These are phyloP conservation scores for Vaccinium myrtillus DNA, from an alignment of 148 eudicot species.

Conservation along the genomic window DNA sequence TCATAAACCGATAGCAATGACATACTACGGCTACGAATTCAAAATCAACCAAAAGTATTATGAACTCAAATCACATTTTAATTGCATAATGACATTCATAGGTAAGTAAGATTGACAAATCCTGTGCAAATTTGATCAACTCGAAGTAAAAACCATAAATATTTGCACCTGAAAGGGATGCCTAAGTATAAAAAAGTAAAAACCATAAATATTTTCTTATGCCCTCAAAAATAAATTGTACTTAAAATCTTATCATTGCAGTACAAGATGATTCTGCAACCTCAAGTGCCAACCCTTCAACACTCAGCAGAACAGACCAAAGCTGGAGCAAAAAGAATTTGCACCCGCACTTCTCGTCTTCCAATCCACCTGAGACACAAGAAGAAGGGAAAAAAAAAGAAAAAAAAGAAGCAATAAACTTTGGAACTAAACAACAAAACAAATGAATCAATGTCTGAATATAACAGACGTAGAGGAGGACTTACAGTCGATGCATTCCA, in stretches of 20 bases:
- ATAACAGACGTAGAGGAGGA: not conserved
- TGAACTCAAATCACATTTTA: not conserved
- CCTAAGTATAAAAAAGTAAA: not conserved
- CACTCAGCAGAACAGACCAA: not conserved
- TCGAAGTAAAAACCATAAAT: not conserved
- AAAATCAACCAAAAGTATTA: not conserved
- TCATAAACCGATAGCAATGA: not conserved
- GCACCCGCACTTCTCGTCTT: not conserved
- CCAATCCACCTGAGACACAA: not conserved
- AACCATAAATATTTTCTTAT: not conserved
- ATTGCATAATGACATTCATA: not conserved
- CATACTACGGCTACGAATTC: not conserved
- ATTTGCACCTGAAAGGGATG: not conserved
- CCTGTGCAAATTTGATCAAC: not conserved
- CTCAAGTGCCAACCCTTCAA: not conserved
- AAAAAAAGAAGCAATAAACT: not conserved
- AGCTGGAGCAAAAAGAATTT: not conserved
- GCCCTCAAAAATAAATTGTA: not conserved
- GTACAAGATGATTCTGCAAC: not conserved
- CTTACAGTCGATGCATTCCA: slow-evolving; percentile 10
- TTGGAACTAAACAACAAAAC: not conserved
- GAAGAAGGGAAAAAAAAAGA: too few relatives aligned
- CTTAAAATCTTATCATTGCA: not conserved
- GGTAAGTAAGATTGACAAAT: not conserved
- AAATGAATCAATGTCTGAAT: not conserved